Conservation (phyloP, 352 stramenopile genomes). For the Globisporangium cylindrosporum region DNA sequence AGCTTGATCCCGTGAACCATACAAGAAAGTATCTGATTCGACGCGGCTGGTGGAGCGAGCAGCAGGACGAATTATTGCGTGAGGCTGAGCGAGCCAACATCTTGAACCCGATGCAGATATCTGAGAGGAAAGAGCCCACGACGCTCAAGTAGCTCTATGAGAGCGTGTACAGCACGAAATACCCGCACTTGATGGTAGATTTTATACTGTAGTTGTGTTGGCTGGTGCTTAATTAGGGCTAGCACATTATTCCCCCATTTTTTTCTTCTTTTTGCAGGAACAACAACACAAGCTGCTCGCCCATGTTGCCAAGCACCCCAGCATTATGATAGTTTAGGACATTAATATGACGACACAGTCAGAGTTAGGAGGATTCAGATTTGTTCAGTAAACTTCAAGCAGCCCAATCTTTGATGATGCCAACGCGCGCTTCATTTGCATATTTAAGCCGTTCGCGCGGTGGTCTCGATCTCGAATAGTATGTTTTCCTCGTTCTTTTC, state of each 20-base stretch:
- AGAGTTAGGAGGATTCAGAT: too few species aligned
- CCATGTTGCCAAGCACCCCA: not conserved
- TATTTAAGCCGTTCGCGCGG: constrained; percentile 7
- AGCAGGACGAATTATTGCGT: constrained; percentile 75
- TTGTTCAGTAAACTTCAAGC: not conserved
- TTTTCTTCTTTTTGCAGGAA: not conserved
- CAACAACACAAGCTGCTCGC: not conserved
- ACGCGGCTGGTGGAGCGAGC: not conserved
- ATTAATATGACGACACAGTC: not conserved
- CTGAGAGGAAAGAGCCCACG: constrained; percentile 89
- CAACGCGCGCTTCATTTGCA: not conserved
- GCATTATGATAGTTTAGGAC: not conserved
- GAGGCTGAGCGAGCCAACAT: constrained; percentile 88
- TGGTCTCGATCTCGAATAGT: constrained; percentile 26
- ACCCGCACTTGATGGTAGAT: constrained; percentile 85
- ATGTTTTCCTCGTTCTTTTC: not conserved
- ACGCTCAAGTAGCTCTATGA: constrained; percentile 92
- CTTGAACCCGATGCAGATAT: constrained; percentile 75
- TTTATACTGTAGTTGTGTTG: not conserved
- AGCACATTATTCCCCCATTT: not conserved
- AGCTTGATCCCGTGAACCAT: not conserved
- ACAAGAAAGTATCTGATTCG: not conserved
- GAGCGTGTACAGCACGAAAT: constrained; percentile 96
- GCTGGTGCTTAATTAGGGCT: not conserved
- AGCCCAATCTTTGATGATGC: not conserved